A percentile compares a stretch with the other conserved stretches of the same genome.
These are phyloP conservation scores for Crithidia thermophila DNA, from an alignment of 208 protist species.

Conservation along the genomic window DNA sequence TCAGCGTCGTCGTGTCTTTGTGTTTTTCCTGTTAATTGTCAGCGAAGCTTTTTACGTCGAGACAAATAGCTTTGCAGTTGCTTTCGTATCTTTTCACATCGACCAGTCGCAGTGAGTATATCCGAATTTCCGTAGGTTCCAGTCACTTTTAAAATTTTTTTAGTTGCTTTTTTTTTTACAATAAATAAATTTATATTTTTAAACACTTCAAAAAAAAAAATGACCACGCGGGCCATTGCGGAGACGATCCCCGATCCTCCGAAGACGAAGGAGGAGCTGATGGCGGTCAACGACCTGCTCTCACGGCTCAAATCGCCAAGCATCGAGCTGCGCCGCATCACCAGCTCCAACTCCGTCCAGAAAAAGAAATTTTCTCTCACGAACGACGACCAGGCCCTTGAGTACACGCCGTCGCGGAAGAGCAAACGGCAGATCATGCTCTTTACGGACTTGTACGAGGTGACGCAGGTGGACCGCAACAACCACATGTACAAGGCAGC, in stretches of 20 bases:
- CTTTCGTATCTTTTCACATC: no score
- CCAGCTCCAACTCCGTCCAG: constrained; percentile 12
- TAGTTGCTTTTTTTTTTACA: neutral
- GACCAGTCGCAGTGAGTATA: no score
- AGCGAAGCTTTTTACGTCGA: no score
- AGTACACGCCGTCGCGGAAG: constrained; percentile 61
- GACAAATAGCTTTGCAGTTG: no score
- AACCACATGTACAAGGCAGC: constrained; percentile 51
- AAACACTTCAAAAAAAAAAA: neutral
- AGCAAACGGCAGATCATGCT: constrained; percentile 36
- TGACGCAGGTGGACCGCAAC: constrained; percentile 36
- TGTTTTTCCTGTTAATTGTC: no score
- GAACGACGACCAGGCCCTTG: constrained; percentile 34
- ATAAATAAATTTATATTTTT: neutral
- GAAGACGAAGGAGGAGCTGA: constrained; percentile 24
- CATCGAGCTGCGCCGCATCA: constrained; percentile 27
- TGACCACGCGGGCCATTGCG: constrained; percentile 15
- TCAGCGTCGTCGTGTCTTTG: no score
- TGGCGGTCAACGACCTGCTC: constrained; percentile 30
- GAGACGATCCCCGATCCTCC: constrained; percentile 22
- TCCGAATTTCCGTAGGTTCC: no score
- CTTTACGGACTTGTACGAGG: constrained; percentile 57
- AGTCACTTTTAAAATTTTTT: no score
- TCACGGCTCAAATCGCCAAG: constrained; percentile 8
- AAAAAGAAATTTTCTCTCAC: constrained; percentile 36